phyloP scores from a whole-genome alignment of 768 basidiomycete genomes.

The Panaeolus papilionaceus region DNA sequence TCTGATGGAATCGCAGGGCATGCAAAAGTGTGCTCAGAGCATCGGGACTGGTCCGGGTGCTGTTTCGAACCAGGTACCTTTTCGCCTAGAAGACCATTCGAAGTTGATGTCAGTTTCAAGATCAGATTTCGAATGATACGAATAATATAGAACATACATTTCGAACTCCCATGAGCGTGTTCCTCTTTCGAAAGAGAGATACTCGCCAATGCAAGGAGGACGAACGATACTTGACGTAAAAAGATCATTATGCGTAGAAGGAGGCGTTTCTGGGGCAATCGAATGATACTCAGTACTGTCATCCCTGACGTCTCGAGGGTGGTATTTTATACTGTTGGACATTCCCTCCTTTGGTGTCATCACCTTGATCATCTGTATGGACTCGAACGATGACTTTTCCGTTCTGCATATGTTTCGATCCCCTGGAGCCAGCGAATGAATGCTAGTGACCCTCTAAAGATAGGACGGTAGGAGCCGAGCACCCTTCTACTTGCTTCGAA shows the following conservation, averaged over 20 bases:
- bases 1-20: slow-evolving; percentile 33
- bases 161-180: not conserved
- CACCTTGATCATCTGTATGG: not conserved
- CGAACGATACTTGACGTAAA: not conserved
- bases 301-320: not conserved
- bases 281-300: not conserved
- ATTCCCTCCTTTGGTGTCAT: not conserved
- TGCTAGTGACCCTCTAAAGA: not conserved
- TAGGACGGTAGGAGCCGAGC: not conserved
- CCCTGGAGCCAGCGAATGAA: not conserved
- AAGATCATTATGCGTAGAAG: not conserved
- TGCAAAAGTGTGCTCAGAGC: not conserved
- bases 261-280: not conserved
- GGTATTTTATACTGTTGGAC: not conserved
- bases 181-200: not conserved
- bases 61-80: not conserved
- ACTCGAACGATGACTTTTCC: not conserved
- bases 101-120: not conserved
- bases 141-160: not conserved
- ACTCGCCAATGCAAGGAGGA: not conserved
- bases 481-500: not conserved
- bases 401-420: not conserved
- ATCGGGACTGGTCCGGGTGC: not conserved
- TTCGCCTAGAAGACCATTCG: not conserved
- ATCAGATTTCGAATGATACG: not conserved